Base-by-base conservation (phyloP, 1,284 basidiomycete genomes). In the Leccinum colubrinum region DNA sequence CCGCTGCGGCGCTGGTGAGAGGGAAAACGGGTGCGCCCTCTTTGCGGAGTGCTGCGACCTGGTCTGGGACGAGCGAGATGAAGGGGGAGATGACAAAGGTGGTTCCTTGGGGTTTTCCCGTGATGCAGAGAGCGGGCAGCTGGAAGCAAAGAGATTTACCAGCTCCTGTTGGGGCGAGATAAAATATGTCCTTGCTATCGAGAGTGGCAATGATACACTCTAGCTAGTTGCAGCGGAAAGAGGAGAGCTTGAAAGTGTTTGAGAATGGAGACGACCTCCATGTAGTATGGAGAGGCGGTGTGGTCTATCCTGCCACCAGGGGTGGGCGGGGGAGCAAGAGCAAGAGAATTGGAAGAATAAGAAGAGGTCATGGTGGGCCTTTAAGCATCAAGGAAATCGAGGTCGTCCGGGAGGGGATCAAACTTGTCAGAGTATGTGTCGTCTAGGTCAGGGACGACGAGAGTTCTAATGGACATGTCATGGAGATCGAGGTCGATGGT, bases 141-240 rank as follows among this genome's bases (percentile, higher is more conserved):
- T 91, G 89, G 69, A 86, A 95, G 66, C 91, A 94, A 50, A 95
- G 78, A 68, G 88, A 91, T 78, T 98, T 98, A 1, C 96, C 97
- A 6, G 95, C 97, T 30, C 97, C 97, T 0, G 97, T 99, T 0
- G 97, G 97, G 88, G 98, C 97, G 6, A 99, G 83, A 17, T 98
- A 93, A 67, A 98, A 95, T 14, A 95, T 94, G 70, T 99, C 96
- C 55, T 82, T 83, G 3, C 91, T 95, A 1, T 81, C 79, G 74
- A 99, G 80, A 0, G 92, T 89, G 3, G 89, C 90, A 57, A 87
- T 85, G 68, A 98, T 93, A 0, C 93, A 95, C 70, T 94, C 90
- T 43, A 94, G 83, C 74, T 98, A 97, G 73, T 98, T 93, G 4
- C 76, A 78, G 14, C 96, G 86, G 75, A 98, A 98, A 0, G 72